Evolutionary conservation across 208 protist species (phyloP), one percentile per base, ranked within the genome.

Genomic region (Crithidia brevicula): DNA sequence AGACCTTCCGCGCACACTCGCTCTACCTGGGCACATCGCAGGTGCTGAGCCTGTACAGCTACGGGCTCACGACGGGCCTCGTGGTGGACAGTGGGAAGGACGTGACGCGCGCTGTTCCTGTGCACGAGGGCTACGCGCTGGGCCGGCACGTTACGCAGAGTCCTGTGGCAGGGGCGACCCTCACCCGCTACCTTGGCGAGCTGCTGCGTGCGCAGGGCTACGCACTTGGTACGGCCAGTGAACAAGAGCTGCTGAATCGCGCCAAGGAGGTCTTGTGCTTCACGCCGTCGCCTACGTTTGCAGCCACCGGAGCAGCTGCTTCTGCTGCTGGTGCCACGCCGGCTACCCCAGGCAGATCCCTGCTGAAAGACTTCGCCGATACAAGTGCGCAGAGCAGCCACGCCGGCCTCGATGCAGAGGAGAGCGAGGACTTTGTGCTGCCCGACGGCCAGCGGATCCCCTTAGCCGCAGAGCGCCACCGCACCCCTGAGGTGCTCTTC

Each of bases 261-360:
- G 95, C 97, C 9, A 98, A 98, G 79, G 94, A 98, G 63, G 81
- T 88, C 18, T 51, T 97, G 22, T 98, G 94, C 75, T 97, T 94
- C 75, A 92, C 97, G 56, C 59, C 62, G 25, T 58, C 57, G 34
- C 52, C 66, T 22, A 42, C n/a, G 49, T 51, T 56, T 22, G 33
- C 50, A 42, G 8, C 57, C 5, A 58, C 61, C 1, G 38, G 61
- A 3, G 45, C 40, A 15, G 47, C 30, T 5, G 56, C 42, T 2
- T 22, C 15, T 3, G 42, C 45, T 1, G 52, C 59, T 11, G 34
- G 15, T 0, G 7, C n/a, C 5, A 38, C 46, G 15, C n/a, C n/a
- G n/a, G n/a, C n/a, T n/a, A n/a, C n/a, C n/a, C n/a, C n/a, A n/a
- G 54, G 51, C 20, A 13, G 6, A 25, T 33, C 51, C 11, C 10